Percentiles rank a stretch among this genome's conserved stretches.
phyloP scores from a whole-genome alignment of 2,329 filamentous ascomycete species.

The Gyromitra esculenta region DNA sequence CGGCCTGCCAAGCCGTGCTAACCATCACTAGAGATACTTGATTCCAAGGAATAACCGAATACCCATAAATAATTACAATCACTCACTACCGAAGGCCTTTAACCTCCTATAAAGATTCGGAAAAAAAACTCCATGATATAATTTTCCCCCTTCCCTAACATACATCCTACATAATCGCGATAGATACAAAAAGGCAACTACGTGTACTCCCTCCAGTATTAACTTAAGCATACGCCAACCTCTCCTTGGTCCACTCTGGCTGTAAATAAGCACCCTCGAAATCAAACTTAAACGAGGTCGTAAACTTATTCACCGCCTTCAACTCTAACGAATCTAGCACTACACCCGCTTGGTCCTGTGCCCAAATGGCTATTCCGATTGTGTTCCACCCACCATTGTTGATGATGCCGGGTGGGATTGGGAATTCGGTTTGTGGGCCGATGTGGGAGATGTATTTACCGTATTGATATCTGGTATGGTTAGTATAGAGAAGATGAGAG shows the following conservation, averaged over 20 bases:
- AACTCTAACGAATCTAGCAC: conserved; percentile 63
- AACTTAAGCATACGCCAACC: conserved; percentile 61
- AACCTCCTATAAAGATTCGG: not conserved
- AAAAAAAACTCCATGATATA: not conserved
- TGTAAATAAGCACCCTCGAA: conserved; percentile 65
- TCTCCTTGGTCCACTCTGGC: conserved; percentile 63
- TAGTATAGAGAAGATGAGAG: not conserved
- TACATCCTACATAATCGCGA: not conserved
- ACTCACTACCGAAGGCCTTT: not conserved
- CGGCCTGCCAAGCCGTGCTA: not conserved
- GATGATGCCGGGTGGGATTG: conserved; percentile 66
- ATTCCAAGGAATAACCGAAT: not conserved
- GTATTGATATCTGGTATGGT: conserved; percentile 62
- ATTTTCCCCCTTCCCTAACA: not conserved
- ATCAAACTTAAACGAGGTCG: conserved; percentile 65
- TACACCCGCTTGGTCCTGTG: conserved; percentile 63
- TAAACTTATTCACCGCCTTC: conserved; percentile 66
- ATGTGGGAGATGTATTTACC: conserved; percentile 66
- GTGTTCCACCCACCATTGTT: conserved; percentile 64
- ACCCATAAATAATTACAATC: not conserved
- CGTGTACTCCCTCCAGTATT: not conserved
- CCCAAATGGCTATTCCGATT: conserved; percentile 65
- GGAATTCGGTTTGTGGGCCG: conserved; percentile 66
- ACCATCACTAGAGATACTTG: not conserved
- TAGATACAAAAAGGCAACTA: not conserved